These are phyloP conservation scores for Russula earlei DNA, from an alignment of 768 basidiomycete species.

Conservation along the genomic window DNA sequence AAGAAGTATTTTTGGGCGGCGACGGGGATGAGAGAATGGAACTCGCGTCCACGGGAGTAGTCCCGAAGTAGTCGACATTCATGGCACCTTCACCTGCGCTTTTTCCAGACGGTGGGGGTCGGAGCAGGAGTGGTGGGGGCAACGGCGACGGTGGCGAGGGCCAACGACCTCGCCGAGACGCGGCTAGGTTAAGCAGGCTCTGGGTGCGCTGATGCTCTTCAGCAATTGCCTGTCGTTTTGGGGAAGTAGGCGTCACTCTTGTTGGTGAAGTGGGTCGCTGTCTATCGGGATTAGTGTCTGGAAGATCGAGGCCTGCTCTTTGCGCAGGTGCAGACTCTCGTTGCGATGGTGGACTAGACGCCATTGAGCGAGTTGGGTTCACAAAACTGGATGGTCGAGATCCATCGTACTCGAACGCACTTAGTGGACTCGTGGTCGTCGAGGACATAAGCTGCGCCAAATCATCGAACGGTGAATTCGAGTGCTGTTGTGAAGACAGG, in stretches of 20 bases:
- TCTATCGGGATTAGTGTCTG: neutral
- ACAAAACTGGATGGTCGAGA: neutral
- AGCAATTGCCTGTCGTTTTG: neutral
- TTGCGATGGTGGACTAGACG: conserved; percentile 8
- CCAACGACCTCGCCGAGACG: conserved; percentile 12
- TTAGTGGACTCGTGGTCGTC: conserved; percentile 16
- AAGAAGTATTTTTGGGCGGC: neutral
- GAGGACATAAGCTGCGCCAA: conserved; percentile 41
- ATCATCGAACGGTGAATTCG: conserved; percentile 31
- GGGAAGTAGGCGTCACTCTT: neutral
- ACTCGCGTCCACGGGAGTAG: neutral
- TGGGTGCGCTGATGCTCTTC: conserved; percentile 11
- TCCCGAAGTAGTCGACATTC: conserved; percentile 14
- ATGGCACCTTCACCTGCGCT: neutral
- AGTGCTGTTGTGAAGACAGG: conserved; percentile 15
- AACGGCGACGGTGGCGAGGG: conserved; percentile 13
- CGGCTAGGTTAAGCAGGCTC: conserved; percentile 12
- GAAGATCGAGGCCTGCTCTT: neutral
- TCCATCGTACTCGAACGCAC: neutral
- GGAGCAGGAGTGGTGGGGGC: conserved; percentile 5
- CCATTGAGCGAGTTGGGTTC: neutral
- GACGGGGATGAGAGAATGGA: neutral
- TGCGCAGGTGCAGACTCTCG: neutral
- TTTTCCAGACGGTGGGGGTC: neutral
- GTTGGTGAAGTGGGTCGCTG: neutral